These are phyloP conservation scores for Solanum piurae DNA, from an alignment of 257 asterid species.

Conservation along the genomic window DNA sequence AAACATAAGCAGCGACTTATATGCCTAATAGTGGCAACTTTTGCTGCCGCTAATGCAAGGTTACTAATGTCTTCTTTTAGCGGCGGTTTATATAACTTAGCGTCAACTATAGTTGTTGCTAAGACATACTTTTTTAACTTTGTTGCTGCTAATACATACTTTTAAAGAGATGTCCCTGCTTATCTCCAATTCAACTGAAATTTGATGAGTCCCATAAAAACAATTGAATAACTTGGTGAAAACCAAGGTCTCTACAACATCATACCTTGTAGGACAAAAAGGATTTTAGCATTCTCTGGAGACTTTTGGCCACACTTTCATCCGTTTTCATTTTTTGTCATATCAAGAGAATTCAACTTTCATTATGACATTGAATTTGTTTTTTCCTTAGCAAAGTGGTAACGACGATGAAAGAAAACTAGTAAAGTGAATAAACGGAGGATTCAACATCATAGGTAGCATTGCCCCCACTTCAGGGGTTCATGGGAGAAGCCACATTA, in stretches of 20 bases:
- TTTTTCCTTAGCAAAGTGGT: neutral
- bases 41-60: neutral
- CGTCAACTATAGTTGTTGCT: no score
- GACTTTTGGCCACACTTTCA: neutral
- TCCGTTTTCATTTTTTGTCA: neutral
- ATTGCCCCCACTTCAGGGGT: neutral
- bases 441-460: neutral
- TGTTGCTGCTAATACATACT: no score
- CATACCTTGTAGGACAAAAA: no score
- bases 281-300: no score
- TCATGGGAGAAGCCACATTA: neutral
- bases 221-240: no score
- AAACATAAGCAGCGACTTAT: neutral
- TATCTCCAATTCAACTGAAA: no score
- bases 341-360: neutral
- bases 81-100: no score
- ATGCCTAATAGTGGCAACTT: neutral
- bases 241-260: no score
- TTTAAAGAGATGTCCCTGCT: no score
- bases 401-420: neutral
- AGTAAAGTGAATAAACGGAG: neutral
- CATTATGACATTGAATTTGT: neutral
- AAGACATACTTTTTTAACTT: no score
- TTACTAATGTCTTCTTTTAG: neutral
- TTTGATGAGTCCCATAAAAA: no score